Evolutionary conservation across 1,284 basidiomycete genomes (phyloP), one percentile per base, ranked within the genome.

Genomic region (Puccinia horiana): DNA sequence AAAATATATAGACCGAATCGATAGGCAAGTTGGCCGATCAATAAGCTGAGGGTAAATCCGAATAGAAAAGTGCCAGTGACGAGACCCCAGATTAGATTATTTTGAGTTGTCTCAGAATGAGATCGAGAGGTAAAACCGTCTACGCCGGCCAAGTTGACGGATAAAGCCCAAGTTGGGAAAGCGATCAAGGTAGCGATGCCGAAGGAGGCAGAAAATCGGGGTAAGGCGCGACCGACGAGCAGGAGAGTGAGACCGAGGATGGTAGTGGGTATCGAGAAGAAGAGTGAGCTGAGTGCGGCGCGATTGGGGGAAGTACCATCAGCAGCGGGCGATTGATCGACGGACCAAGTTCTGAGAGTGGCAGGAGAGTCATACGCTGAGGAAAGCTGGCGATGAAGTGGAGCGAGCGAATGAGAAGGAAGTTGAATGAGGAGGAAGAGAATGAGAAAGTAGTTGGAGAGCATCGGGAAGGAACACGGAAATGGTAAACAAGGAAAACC

Each of bases 1-100:
- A 63, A 32, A n/a, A 76, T 29, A n/a, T 44, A 44, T 26, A 42
- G 23, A 9, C 37, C 74, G 40, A 76, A 26, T 29, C 20, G 54
- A 44, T 61, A 37, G 14, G 5, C 37, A 63, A 44, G 20, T 2
- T 61, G 58, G n/a, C 54, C 74, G 35, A 76, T 61, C 29, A 44
- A 44, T 44, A 61, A 14, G 32, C 74, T 58, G n/a, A 76, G n/a
- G n/a, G n/a, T 42, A 23, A 58, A 8, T 42, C 54, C 54, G 32
- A 76, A 47, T 56, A 76, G 16, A 37, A 44, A 58, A 63, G 58
- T 58, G 5, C 32, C 74, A 37, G 49, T 16, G 56, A 76, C 56
- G 23, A 76, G 26, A 42, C 14, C 74, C 74, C 74, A 76, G 49
- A 76, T 58, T n/a, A 58, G 37, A 18, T 63, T 42, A 47, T 76